These are phyloP conservation scores for Leucosporidium yakuticum DNA, from an alignment of 768 basidiomycete species.

Conservation along the genomic window DNA sequence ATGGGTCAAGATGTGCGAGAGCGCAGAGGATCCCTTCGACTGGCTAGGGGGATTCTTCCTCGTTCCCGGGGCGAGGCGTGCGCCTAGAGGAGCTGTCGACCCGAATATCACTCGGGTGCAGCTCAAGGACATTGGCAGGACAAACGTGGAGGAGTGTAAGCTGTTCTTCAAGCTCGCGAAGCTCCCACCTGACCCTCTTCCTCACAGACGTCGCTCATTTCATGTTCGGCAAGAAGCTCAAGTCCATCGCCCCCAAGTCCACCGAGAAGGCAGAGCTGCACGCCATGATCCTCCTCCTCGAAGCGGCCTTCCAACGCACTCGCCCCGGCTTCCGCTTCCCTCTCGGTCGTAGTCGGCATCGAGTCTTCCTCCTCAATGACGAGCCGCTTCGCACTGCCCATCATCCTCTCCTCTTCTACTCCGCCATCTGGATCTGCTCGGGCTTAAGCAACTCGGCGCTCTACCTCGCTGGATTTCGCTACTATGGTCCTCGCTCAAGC, in stretches of 20 bases:
- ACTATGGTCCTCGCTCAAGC: constrained; percentile 15
- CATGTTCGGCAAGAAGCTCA: constrained; percentile 16
- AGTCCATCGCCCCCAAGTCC: constrained; percentile 2
- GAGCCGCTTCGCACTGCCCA: constrained; percentile 17
- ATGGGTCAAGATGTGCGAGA: constrained; percentile 22
- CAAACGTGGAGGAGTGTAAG: constrained; percentile 22
- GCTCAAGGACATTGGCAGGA: constrained; percentile 18
- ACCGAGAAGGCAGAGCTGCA: constrained; percentile 13
- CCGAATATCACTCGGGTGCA: constrained; percentile 11
- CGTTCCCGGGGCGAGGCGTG: constrained; percentile 1
- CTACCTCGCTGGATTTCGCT: constrained; percentile 21
- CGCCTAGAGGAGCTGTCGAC: constrained; percentile 15
- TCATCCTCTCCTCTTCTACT: constrained; percentile 28
- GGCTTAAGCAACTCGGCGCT: not conserved
- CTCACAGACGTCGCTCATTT: constrained; percentile 16
- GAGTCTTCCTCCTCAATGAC: constrained; percentile 8
- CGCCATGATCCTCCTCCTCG: constrained; percentile 29
- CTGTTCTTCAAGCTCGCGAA: too few relatives aligned
- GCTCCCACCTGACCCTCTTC: not conserved
- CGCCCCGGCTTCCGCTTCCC: constrained; percentile 20
- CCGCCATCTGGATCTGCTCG: not conserved
- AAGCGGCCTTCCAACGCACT: constrained; percentile 17
- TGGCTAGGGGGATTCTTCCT: constrained; percentile 24
- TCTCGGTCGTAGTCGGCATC: constrained; percentile 6
- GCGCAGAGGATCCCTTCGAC: constrained; percentile 5